These are phyloP conservation scores for Didymellaceae sp. DNA, from an alignment of 2,329 filamentous ascomycete genomes.

Conservation along the genomic window DNA sequence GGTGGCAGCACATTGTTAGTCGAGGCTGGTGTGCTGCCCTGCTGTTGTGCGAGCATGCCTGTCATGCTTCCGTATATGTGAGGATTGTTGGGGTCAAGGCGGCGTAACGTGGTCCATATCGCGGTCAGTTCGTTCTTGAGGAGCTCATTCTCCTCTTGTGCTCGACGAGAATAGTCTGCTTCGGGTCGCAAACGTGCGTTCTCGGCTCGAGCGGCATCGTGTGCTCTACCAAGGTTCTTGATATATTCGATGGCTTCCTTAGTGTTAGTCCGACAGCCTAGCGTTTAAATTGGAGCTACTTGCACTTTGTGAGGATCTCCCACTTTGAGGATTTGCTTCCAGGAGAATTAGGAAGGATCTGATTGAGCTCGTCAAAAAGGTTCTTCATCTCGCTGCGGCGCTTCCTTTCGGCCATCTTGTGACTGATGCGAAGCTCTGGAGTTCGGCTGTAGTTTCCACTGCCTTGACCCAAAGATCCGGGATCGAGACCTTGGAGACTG, in stretches of 20 bases:
- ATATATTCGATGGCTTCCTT: conserved; percentile 58
- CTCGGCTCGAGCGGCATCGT: conserved; percentile 50
- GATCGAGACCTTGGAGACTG: conserved; percentile 68
- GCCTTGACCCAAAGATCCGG: conserved; percentile 58
- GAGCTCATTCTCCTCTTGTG: conserved; percentile 56
- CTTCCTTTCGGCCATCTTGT: conserved; percentile 85
- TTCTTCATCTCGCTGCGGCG: conserved; percentile 88
- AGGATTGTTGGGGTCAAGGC: conserved; percentile 53
- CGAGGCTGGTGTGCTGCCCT: conserved; percentile 37
- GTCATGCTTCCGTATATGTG: conserved; percentile 58
- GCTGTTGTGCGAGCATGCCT: conserved; percentile 51
- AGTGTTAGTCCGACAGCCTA: conserved; percentile 12
- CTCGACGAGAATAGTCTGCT: conserved; percentile 51
- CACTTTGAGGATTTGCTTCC: conserved; percentile 88
- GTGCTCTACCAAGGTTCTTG: conserved; percentile 46
- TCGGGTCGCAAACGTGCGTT: conserved; percentile 53
- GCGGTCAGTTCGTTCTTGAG: conserved; percentile 55
- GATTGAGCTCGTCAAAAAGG: conserved; percentile 79
- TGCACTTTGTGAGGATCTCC: conserved; percentile 87
- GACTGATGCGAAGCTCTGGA: conserved; percentile 80
- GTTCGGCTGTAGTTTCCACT: conserved; percentile 82
- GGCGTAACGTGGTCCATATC: conserved; percentile 55
- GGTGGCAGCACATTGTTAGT: conserved; percentile 46
- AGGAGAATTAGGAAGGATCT: conserved; percentile 78
- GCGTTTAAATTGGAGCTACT: conserved; percentile 28